A percentile compares a stretch with the other conserved stretches of the same genome.
phyloP scores from a whole-genome alignment of 495 filamentous ascomycete genomes.

The Penicillium cosmopolitanum region DNA sequence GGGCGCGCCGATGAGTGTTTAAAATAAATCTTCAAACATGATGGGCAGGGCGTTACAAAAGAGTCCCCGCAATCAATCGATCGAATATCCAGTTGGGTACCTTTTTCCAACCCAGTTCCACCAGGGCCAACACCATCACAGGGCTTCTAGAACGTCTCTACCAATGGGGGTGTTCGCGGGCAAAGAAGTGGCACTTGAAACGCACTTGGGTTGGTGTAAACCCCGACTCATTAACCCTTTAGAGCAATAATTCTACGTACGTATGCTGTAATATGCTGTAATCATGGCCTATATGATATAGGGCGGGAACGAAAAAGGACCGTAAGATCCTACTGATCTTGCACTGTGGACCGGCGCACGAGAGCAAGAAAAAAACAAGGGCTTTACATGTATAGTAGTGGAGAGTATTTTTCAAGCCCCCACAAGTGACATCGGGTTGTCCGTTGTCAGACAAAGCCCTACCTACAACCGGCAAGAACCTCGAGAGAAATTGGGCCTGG shows the following conservation, averaged over 20 bases:
- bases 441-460: conserved; percentile 21
- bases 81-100: conserved; percentile 17
- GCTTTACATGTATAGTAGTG: neutral
- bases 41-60: conserved; percentile 21
- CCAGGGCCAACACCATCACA: conserved; percentile 2
- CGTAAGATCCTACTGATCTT: conserved; percentile 28
- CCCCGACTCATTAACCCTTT: conserved; percentile 14
- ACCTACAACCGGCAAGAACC: conserved; percentile 14
- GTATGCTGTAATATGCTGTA: conserved; percentile 16
- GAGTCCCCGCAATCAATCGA: conserved; percentile 26
- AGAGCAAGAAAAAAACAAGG: neutral
- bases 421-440: conserved; percentile 27
- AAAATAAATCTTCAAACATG: conserved; percentile 16
- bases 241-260: conserved; percentile 5
- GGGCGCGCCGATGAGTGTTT: conserved; percentile 7
- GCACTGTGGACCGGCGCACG: conserved; percentile 18
- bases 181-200: conserved; percentile 21
- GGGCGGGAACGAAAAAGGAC: conserved; percentile 5
- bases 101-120: conserved; percentile 4
- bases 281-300: conserved; percentile 25
- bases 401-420: conserved; percentile 17
- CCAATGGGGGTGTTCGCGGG: conserved; percentile 16
- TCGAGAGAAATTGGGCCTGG: conserved; percentile 21
- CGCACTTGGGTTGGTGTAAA: conserved; percentile 10
- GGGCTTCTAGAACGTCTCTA: conserved; percentile 25